phyloP scores from a whole-genome alignment of 768 basidiomycete genomes.

The Pisolithus orientalis region DNA sequence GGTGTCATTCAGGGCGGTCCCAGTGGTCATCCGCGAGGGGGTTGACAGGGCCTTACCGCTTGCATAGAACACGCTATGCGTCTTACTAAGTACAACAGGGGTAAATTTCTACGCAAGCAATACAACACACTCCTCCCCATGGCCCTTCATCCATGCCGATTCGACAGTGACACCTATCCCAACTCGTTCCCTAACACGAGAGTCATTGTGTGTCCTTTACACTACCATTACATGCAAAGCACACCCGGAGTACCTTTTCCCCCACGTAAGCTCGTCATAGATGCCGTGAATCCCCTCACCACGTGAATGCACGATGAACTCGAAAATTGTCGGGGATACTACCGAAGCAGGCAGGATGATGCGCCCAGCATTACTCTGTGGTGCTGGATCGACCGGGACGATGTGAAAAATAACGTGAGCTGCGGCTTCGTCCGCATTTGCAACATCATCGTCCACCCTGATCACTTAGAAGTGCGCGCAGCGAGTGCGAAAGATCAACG shows the following conservation, averaged over 20 bases:
- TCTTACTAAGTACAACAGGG: too few species aligned
- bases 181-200: conserved; percentile 12
- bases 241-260: conserved; percentile 10
- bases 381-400: neutral
- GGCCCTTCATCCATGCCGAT: conserved; percentile 10
- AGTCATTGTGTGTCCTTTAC: neutral
- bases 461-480: conserved; percentile 7
- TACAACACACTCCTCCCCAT: neutral
- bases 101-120: neutral
- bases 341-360: conserved; percentile 12
- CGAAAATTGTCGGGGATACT: conserved; percentile 2
- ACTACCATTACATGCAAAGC: conserved; percentile 19
- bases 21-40: neutral
- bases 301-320: conserved; percentile 18
- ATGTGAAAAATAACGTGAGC: neutral
- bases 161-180: conserved; percentile 16
- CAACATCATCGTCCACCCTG: too few species aligned
- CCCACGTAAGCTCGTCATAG: conserved; percentile 8
- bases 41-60: neutral
- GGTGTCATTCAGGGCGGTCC: neutral
- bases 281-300: neutral
- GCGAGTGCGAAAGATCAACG: conserved; percentile 18
- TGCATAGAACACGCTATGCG: neutral
- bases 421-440: neutral
- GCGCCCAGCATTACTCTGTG: conserved; percentile 4